A percentile compares a stretch with the other conserved stretches of the same genome.
phyloP scores from a whole-genome alignment of 2,329 filamentous ascomycete species.

The Thielaviopsis punctulata region DNA sequence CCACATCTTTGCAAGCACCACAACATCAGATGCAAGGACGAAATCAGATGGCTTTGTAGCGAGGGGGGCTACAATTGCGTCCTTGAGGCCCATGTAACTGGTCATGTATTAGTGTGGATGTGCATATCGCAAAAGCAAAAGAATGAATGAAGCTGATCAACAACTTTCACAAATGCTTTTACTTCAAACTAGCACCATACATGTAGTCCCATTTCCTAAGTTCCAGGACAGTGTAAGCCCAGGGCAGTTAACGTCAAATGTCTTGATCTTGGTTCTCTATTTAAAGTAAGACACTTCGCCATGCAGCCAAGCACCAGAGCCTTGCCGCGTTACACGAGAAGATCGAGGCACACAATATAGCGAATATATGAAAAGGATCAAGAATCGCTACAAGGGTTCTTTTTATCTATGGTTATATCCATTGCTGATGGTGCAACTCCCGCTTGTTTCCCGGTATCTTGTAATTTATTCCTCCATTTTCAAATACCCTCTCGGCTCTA shows the following conservation, averaged over 20 bases:
- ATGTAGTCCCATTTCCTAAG: background rate
- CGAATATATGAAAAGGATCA: background rate
- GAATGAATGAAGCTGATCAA: no score
- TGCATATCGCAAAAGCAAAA: slow-evolving; percentile 25
- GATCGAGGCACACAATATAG: background rate
- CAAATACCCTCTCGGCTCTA: background rate
- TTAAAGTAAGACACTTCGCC: background rate
- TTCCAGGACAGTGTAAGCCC: background rate
- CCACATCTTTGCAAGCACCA: background rate
- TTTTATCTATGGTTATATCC: no score
- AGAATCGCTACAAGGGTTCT: background rate
- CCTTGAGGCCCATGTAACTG: slow-evolving; percentile 21
- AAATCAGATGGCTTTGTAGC: background rate
- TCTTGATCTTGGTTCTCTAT: background rate
- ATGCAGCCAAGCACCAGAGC: background rate
- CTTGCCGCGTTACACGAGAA: background rate
- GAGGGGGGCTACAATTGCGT: slow-evolving; percentile 13
- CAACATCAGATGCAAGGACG: background rate
- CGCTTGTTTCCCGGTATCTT: background rate
- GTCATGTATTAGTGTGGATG: slow-evolving; percentile 24
- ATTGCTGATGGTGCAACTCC: background rate
- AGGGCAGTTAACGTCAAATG: no score
- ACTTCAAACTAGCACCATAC: no score
- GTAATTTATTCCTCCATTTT: background rate
- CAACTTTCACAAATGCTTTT: no score